These are phyloP conservation scores for Chalaropsis thielavioides DNA, from an alignment of 2,329 filamentous ascomycete genomes.

Conservation along the genomic window DNA sequence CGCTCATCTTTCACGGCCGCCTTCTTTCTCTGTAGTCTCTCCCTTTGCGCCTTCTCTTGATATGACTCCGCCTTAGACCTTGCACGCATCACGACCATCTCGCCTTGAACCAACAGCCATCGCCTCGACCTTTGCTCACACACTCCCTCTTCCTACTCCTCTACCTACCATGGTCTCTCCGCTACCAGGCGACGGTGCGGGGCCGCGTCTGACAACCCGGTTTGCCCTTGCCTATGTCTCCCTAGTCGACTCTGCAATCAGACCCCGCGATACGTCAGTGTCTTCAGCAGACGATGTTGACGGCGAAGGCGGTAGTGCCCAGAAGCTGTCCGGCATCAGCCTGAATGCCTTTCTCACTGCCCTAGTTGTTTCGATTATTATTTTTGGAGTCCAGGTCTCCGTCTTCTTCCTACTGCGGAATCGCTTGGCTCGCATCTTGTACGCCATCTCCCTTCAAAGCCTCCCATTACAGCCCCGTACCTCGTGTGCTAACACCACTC, in stretches of 20 bases:
- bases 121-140: background rate
- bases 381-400: slow-evolving; percentile 50
- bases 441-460: slow-evolving; percentile 26
- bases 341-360: slow-evolving; percentile 50
- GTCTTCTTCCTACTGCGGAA: slow-evolving; percentile 66
- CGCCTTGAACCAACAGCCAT: background rate
- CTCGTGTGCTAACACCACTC: background rate
- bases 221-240: slow-evolving; percentile 9
- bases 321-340: slow-evolving; percentile 30
- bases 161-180: background rate
- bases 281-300: slow-evolving; percentile 6
- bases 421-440: slow-evolving; percentile 74
- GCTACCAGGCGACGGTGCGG: background rate
- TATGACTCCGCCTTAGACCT: background rate
- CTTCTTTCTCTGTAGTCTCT: background rate
- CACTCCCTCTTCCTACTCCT: background rate
- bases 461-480: background rate
- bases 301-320: slow-evolving; percentile 15
- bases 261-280: slow-evolving; percentile 7
- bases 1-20: background rate
- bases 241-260: background rate
- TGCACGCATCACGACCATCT: background rate
- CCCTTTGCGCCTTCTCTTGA: background rate
- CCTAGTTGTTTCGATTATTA: slow-evolving; percentile 43
- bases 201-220: background rate